phyloP scores from a whole-genome alignment of 139 green algal genomes.

The Helicosporidium sp. region DNA sequence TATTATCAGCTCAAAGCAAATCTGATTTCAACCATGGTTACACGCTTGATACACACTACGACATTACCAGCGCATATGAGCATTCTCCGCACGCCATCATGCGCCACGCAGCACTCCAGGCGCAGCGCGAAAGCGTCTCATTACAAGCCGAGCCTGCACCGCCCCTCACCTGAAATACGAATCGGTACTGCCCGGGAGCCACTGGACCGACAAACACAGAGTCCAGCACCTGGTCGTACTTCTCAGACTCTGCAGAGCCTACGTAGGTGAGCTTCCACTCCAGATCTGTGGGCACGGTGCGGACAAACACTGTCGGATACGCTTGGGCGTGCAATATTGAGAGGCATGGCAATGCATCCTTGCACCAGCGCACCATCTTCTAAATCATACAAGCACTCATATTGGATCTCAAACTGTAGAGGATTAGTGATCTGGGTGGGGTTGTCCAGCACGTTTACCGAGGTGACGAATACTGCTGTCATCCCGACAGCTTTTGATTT shows the following conservation, averaged over 20 bases:
- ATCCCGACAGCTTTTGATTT: conserved; percentile 24
- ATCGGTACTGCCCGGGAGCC: conserved; percentile 63
- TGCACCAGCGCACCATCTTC: conserved; percentile 42
- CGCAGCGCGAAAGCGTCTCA: neutral
- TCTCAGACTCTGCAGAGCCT: conserved; percentile 73
- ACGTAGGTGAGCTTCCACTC: conserved; percentile 94
- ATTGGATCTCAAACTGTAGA: conserved; percentile 87
- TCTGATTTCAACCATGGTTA: too few species aligned
- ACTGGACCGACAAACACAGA: conserved; percentile 81
- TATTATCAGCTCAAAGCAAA: too few species aligned
- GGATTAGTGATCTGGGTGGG: conserved; percentile 52
- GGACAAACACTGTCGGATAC: too few species aligned
- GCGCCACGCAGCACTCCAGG: neutral
- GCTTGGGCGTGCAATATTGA: too few species aligned
- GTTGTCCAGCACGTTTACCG: conserved; percentile 73
- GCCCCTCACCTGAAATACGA: conserved; percentile 49
- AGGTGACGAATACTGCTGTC: conserved; percentile 65
- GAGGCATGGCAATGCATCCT: too few species aligned
- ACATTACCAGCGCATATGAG: too few species aligned
- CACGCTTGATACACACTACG: too few species aligned
- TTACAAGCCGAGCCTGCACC: neutral
- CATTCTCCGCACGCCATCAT: too few species aligned
- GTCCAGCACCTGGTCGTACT: conserved; percentile 86
- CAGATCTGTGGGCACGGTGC: conserved; percentile 76
- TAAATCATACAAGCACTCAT: conserved; percentile 67